Evolutionary conservation across 2,329 filamentous ascomycete genomes (phyloP), one percentile per base, ranked within the genome.

Genomic region (Ophiocordyceps camponoti-rufipedis): DNA sequence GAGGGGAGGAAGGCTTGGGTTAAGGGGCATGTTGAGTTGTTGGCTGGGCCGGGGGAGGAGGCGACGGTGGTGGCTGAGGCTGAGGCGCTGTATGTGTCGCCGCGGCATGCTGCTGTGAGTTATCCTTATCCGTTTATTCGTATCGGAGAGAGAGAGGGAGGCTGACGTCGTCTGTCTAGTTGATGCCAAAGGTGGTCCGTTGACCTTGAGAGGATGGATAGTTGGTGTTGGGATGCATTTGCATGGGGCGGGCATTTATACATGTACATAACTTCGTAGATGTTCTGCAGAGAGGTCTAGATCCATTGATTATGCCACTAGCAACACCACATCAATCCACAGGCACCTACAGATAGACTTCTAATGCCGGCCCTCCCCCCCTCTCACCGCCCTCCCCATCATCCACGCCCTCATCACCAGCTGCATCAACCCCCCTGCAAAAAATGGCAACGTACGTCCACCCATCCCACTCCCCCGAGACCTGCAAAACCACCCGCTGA

Each of bases 1-100:
- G 87, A 96, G 58, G 89, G 91, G 1, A 73, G 91, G 50, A 96
- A 96, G 68, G 89, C 87, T 12, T 95, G 86, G 86, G 86, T 95
- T 1, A 81, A 84, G 64, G 91, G 86, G 1, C 75, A 77, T 53
- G 80, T 96, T 54, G 87, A 94, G 71, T 80, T 85, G 46, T 63
- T 96, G 49, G 74, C 75, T 8, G 48, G 70, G 67, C 66, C 53
- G 32, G 75, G 76, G 9, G 72, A 80, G 61, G 68, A 71, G 53
- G 78, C 80, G 1, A 63, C 71, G 14, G 71, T 88, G 43, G 61
- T 95, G 48, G 86, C 82, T 8, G 85, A 93, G 63, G 89, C 85
- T 0, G 82, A 82, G 57, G 87, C 82, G 3, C 64, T 98, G 53
- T 96, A 94, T 59, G 74, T 96, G 55, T 86, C 91, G 63, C 88